A percentile compares a stretch with the other conserved stretches of the same genome.
These are phyloP conservation scores for Parietichytrium sp. DNA, from an alignment of 108 stramenopile genomes.

Conservation along the genomic window DNA sequence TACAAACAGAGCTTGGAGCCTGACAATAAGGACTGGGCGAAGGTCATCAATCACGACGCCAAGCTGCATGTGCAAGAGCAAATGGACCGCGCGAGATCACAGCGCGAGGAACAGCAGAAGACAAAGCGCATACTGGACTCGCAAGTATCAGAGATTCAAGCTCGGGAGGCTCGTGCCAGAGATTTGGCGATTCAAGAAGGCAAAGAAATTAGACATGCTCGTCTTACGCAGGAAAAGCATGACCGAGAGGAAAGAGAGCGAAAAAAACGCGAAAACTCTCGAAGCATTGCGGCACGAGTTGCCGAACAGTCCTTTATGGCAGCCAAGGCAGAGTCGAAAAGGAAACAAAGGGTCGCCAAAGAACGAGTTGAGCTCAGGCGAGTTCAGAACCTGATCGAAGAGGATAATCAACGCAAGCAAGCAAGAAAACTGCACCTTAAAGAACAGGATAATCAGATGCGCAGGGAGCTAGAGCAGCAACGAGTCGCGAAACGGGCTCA, in stretches of 20 bases:
- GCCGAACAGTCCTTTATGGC: no score
- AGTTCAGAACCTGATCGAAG: background rate
- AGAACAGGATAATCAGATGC: background rate
- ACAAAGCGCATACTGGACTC: background rate
- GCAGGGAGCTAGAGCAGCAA: background rate
- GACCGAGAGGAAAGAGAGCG: no score
- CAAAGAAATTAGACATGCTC: no score
- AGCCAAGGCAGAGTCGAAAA: no score
- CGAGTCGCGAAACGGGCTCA: background rate
- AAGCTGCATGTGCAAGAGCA: background rate
- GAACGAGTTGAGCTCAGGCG: background rate
- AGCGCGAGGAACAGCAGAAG: background rate
- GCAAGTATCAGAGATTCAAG: background rate
- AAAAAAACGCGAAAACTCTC: no score
- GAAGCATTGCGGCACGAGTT: no score
- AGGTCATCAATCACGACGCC: background rate
- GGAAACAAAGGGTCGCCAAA: background rate
- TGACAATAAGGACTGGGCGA: background rate
- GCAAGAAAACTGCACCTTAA: background rate
- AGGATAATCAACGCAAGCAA: background rate
- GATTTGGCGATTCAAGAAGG: background rate
- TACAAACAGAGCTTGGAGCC: background rate
- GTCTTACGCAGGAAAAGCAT: no score
- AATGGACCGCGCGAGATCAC: background rate
- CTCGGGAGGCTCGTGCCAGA: background rate